Percentiles rank a stretch among this genome's conserved stretches.
Evolutionary conservation across 176 grass and related monocot genomes (phyloP).

Genomic region (Triticum turgidum): DNA sequence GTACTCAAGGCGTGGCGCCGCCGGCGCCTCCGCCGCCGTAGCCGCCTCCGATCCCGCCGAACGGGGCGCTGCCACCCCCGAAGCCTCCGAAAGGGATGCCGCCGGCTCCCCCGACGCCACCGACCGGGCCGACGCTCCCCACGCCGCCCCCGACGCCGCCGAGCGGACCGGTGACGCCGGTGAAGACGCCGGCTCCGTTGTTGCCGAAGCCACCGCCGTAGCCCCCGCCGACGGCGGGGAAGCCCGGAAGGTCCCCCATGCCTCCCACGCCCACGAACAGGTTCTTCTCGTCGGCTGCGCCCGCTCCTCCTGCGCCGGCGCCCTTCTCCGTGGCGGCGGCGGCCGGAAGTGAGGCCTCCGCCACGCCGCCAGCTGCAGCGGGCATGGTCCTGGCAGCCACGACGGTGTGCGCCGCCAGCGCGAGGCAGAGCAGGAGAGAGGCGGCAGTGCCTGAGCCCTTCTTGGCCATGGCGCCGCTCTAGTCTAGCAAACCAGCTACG

Average conservation of each 20-base stretch:
- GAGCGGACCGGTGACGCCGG: slow-evolving; percentile 53
- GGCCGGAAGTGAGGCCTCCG: neutral
- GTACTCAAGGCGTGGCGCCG: slow-evolving; percentile 36
- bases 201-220: slow-evolving; percentile 63
- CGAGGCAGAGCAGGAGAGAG: slow-evolving; percentile 32
- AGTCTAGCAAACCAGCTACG: neutral
- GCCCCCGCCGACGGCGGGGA: slow-evolving; percentile 42
- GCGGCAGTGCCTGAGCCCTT: neutral
- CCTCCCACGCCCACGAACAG: slow-evolving; percentile 50
- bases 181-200: slow-evolving; percentile 58
- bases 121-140: slow-evolving; percentile 22
- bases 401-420: slow-evolving; percentile 6
- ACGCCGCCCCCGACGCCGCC: slow-evolving; percentile 40
- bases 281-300: slow-evolving; percentile 47
- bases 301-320: neutral
- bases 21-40: slow-evolving; percentile 26
- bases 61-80: neutral
- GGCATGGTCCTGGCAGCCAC: slow-evolving; percentile 19
- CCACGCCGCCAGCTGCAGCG: neutral
- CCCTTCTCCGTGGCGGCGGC: neutral
- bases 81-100: slow-evolving; percentile 20
- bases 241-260: slow-evolving; percentile 55
- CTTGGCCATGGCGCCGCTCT: slow-evolving; percentile 32
- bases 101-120: slow-evolving; percentile 25
- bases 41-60: slow-evolving; percentile 20